Evolutionary conservation across 805 yeast species (phyloP), one percentile per base, ranked within the genome.

Genomic region (Brettanomyces sp.): DNA sequence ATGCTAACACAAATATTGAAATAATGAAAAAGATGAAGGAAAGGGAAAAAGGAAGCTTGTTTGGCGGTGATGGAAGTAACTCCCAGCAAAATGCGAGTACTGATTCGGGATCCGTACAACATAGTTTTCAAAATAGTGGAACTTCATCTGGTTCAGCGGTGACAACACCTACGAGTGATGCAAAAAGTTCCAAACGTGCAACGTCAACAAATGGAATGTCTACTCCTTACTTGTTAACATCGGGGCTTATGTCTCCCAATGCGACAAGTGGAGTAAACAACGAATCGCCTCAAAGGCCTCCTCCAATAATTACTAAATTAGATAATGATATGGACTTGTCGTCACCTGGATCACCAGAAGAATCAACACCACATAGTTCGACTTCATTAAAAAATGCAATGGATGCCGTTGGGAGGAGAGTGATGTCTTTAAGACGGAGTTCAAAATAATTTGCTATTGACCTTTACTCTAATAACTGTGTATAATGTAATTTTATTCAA

Each of bases 141-240:
- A 36, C 22, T 7, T 21, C 21, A 12, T 21, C 51, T 37, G 46
- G 41, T 3, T 57, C 60, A 1, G 40, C 47, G 4, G 44, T 46
- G 23, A 53, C 56, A 13, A 51, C 40, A 25, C 61, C 58, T 11
- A 58, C 68, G 12, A 59, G 63, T 45, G 64, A 59, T 43, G 55
- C 61, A 4, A 70, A 66, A 33, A 21, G 33, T 5, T 23, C 45
- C 3, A 24, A 47, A 5, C 55, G 51, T 4, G 46, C 60, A 32
- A 37, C 46, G 21, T 55, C 59, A 2, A 52, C 57, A 11, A 56
- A 53, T 35, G 87, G 87, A 0, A 76, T 82, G 58, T 73, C 82
- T 0, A 80, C 88, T 5, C 88, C 89, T 2, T 83, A 80, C 52
- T 66, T 81, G 41, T 61, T 81, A 48, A 84, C 86, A 0, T 76